phyloP scores from a whole-genome alignment of 2,329 filamentous ascomycete genomes.

The Botryosphaeria dothidea region DNA sequence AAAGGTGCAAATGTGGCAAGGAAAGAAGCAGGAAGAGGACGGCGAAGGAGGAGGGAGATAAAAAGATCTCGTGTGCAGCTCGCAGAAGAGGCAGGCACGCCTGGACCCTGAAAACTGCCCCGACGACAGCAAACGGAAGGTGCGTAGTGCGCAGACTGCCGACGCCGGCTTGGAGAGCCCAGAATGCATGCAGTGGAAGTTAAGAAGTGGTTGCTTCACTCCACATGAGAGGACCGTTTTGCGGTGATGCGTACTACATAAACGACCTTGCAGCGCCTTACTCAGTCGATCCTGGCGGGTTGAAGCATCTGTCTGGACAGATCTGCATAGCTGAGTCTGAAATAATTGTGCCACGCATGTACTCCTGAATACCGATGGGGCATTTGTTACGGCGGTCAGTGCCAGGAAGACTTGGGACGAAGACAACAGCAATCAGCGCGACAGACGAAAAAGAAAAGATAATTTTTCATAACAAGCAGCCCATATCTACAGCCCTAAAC shows the following conservation, averaged over 20 bases:
- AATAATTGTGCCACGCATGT: too few species aligned
- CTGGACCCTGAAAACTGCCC: not conserved
- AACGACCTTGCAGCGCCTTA: too few species aligned
- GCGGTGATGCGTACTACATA: too few species aligned
- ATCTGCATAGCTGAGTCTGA: too few species aligned
- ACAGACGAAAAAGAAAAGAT: not conserved
- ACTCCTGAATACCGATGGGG: too few species aligned
- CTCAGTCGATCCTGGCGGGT: too few species aligned
- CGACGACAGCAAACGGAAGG: not conserved
- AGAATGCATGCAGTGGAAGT: too few species aligned
- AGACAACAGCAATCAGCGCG: too few species aligned
- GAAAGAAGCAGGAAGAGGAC: not conserved
- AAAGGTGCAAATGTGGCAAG: not conserved
- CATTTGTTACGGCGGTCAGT: not conserved
- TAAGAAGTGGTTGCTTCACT: too few species aligned
- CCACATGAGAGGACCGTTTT: too few species aligned
- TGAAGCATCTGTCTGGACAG: too few species aligned
- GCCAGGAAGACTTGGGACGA: not conserved
- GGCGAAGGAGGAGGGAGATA: not conserved
- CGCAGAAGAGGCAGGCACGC: not conserved
- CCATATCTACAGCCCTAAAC: constrained; percentile 18
- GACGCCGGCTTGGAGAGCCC: too few species aligned
- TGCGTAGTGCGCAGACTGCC: not conserved
- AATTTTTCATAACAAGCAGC: constrained; percentile 9
- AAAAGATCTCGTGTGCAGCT: not conserved